Conservation (phyloP, 768 basidiomycete species). For the Tulasnella sp. region DNA sequence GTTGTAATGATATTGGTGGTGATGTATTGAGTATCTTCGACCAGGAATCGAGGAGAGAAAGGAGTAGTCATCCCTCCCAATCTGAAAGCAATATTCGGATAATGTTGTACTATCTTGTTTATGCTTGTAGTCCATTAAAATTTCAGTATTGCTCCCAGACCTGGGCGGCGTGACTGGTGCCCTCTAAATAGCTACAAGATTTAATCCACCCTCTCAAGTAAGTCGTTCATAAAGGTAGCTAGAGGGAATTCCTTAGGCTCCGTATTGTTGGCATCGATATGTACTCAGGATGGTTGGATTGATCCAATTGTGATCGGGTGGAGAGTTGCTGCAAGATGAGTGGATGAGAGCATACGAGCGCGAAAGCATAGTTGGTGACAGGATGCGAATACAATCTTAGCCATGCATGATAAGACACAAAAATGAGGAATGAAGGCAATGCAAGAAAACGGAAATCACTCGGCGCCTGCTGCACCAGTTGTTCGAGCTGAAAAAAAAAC, state of each 20-base stretch:
- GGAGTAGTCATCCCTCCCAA: background rate
- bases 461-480: slow-evolving; percentile 8
- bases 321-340: no score
- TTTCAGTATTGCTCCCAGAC: no score
- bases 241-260: no score
- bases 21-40: background rate
- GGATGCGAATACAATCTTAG: background rate
- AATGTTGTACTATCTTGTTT: no score
- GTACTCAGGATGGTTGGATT: no score
- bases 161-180: no score
- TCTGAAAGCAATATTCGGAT: background rate
- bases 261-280: no score
- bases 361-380: background rate
- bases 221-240: no score
- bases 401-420: background rate
- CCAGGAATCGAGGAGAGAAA: background rate
- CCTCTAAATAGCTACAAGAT: no score
- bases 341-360: background rate
- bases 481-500: slow-evolving; percentile 33
- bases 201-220: no score
- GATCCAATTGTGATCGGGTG: no score
- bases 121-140: no score
- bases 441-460: background rate
- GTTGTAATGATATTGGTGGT: background rate
- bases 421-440: background rate